Conservation (phyloP, 2,329 filamentous ascomycete genomes). For the Hypoxylon sp. region DNA sequence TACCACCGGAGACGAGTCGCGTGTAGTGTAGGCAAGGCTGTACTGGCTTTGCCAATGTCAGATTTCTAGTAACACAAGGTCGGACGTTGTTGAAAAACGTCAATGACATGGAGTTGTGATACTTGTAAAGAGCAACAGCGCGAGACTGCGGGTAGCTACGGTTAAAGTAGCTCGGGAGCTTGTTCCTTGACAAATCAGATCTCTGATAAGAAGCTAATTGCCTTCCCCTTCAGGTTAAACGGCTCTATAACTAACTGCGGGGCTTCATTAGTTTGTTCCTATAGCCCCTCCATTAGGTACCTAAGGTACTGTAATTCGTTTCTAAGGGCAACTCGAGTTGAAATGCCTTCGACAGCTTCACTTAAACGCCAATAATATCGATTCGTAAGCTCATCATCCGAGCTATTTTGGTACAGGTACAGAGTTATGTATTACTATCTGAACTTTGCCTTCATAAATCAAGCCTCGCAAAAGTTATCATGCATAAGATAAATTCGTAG, state of each 20-base stretch:
- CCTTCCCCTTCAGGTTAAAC: constrained; percentile 37
- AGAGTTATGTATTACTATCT: background rate
- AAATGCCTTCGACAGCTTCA: background rate
- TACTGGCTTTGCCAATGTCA: constrained; percentile 5
- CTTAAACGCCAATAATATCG: background rate
- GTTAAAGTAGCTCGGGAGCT: constrained; percentile 25
- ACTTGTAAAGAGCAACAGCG: background rate
- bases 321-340: background rate
- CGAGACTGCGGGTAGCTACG: constrained; percentile 27
- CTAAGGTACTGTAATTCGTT: background rate
- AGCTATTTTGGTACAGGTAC: too few species aligned
- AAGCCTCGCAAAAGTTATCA: background rate
- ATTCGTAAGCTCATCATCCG: too few species aligned
- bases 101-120: constrained; percentile 16
- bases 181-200: constrained; percentile 26
- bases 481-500: background rate
- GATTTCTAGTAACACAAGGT: background rate
- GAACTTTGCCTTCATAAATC: background rate
- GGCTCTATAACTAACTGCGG: constrained; percentile 10
- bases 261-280: constrained; percentile 2
- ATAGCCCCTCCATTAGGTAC: background rate
- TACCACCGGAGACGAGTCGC: constrained; percentile 1
- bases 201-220: constrained; percentile 22
- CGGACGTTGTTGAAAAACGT: constrained; percentile 15
- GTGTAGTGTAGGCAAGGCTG: constrained; percentile 6